Evolutionary conservation across 2,329 filamentous ascomycete species (phyloP).

Genomic region (Colletotrichum sp.): DNA sequence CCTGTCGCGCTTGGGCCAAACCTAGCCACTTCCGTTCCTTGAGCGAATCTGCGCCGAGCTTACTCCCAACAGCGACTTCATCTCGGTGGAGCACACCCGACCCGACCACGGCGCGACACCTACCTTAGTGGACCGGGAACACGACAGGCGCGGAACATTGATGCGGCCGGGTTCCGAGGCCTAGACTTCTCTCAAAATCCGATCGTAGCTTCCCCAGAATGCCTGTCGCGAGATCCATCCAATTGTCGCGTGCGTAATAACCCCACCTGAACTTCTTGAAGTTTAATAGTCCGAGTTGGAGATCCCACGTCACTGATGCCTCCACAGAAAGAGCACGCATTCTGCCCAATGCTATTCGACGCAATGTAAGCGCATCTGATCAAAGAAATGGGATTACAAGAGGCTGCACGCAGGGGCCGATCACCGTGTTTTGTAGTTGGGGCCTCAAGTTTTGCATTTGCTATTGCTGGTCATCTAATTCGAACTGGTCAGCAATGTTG

Average conservation of each 20-base stretch:
- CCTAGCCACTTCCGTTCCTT: constrained; percentile 9
- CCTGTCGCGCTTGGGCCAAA: constrained; percentile 8
- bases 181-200: constrained; percentile 3
- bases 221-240: constrained; percentile 9
- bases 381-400: not conserved
- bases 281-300: not conserved
- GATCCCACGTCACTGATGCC: constrained; percentile 7
- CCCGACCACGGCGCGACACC: not conserved
- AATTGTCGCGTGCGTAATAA: not conserved
- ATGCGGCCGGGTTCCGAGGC: not conserved
- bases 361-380: not conserved
- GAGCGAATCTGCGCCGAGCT: not conserved
- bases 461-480: not conserved
- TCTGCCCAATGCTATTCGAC: not conserved
- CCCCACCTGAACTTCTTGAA: not conserved
- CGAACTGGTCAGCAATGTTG: not conserved
- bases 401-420: not conserved
- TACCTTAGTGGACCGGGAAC: not conserved
- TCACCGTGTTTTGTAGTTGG: not conserved
- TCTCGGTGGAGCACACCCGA: not conserved
- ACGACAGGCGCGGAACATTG: constrained; percentile 1
- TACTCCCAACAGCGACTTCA: not conserved
- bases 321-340: not conserved
- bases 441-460: not conserved
- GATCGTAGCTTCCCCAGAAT: constrained; percentile 15